These are phyloP conservation scores for Gentiana macrophylla DNA, from an alignment of 257 asterid genomes.

Conservation along the genomic window DNA sequence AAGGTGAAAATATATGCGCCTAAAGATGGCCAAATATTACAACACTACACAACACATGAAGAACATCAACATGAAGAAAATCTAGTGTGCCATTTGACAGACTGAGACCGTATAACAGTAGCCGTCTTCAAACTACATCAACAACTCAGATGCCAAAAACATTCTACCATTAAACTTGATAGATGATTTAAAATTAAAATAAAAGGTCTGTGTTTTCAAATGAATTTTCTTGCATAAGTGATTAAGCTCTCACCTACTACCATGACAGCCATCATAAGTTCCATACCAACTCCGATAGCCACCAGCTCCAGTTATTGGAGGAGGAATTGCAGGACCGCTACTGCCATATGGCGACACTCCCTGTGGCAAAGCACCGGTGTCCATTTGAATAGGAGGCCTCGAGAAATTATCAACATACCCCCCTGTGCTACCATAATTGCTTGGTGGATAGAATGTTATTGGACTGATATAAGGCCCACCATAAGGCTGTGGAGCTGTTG, in stretches of 20 bases:
- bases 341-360: conserved; percentile 30
- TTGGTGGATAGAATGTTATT: conserved; percentile 22
- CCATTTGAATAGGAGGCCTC: conserved; percentile 19
- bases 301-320: conserved; percentile 14
- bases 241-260: conserved; percentile 13
- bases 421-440: conserved; percentile 24
- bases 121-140: no score
- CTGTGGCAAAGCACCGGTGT: conserved; percentile 17
- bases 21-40: neutral
- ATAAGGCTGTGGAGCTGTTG: conserved; percentile 30
- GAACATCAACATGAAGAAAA: neutral
- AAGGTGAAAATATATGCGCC: no score
- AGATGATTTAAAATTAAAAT: no score
- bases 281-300: conserved; percentile 26
- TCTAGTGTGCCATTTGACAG: neutral
- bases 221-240: no score
- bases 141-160: no score
- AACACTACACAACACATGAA: neutral
- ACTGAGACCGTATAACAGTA: neutral
- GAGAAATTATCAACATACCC: conserved; percentile 21
- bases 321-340: conserved; percentile 15
- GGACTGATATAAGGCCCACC: conserved; percentile 23
- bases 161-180: no score
- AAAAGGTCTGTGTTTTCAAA: no score
- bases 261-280: conserved; percentile 24